Evolutionary conservation across 169 alveolate genomes (phyloP), one percentile per base, ranked within the genome.

Genomic region (Plasmodium cynomolgi): DNA sequence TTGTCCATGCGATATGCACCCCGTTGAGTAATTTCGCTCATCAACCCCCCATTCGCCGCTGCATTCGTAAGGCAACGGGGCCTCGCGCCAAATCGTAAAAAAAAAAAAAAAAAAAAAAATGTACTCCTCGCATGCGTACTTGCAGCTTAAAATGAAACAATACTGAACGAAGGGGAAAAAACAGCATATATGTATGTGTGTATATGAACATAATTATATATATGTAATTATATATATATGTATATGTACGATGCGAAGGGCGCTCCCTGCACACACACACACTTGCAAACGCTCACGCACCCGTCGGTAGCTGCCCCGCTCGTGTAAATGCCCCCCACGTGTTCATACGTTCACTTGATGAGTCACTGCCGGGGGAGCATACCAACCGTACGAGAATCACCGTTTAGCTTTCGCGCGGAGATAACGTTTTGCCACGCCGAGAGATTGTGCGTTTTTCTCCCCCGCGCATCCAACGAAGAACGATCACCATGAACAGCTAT

Each of bases 401-500:
- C 58, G 58, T 13, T 13, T 15, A 50, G 62, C 62, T 50, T 50
- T 13, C 23, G 62, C 7, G 7, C 20, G 62, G 62, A 50, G 2
- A 15, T 50, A 50, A 50, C 62, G 23, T 50, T 50, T 50, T 50
- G 20, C 62, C 62, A 50, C 62, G 62, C 23, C 62, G 15, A 50
- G 8, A 15, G 62, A 15, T 15, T 50, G 62, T 15, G 62, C 23
- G 37, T 23, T 23, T 74, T 15, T 6, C 6, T 11, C 56, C 34
- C 56, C 56, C 20, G 26, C 7, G 29, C 62, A 34, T 33, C 47
- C 31, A 31, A n/a, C 17, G 20, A 1, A 73, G 26, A 17, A 20
- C 34, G 20, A 7, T 3, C 81, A 88, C 29, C 50, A 88, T 88
- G 94, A 58, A 68, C 11, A 29, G 58, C 13, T 62, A 88, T 23